phyloP scores from a whole-genome alignment of 768 basidiomycete genomes.

The Tricholoma matsutake region DNA sequence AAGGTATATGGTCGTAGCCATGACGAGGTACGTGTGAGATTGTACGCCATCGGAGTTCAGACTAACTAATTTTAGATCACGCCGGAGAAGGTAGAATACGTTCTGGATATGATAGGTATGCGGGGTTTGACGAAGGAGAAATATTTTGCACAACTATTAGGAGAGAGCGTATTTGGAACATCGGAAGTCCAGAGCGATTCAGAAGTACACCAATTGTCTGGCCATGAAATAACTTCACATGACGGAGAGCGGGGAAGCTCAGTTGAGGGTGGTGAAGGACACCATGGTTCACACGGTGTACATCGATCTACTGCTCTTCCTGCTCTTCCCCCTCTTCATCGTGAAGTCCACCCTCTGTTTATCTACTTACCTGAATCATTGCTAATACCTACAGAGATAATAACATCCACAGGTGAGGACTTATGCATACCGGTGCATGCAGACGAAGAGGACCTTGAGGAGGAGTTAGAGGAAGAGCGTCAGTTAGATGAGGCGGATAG shows the following conservation, averaged over 20 bases:
- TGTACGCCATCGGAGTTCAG: background rate
- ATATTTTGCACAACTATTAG: constrained; percentile 38
- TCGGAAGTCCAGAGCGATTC: background rate
- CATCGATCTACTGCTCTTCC: constrained; percentile 11
- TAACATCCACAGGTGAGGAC: constrained; percentile 3
- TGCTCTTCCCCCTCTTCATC: constrained; percentile 18
- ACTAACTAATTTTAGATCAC: constrained; percentile 35
- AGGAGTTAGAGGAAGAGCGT: constrained; percentile 43
- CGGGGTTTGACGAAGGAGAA: constrained; percentile 32
- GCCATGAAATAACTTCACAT: background rate
- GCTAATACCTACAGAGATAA: background rate
- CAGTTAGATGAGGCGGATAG: constrained; percentile 37
- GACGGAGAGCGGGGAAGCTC: background rate
- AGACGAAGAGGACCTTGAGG: constrained; percentile 21
- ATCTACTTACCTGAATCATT: constrained; percentile 16
- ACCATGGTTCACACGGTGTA: constrained; percentile 3
- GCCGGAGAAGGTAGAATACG: constrained; percentile 42
- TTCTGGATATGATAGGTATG: constrained; percentile 45
- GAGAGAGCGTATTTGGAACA: constrained; percentile 3
- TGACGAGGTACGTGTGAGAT: constrained; percentile 33
- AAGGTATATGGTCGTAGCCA: constrained; percentile 56
- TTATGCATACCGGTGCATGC: constrained; percentile 21
- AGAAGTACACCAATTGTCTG: constrained; percentile 5
- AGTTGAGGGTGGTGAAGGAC: constrained; percentile 10
- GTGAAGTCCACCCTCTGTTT: constrained; percentile 24